phyloP scores from a whole-genome alignment of 768 basidiomycete species.

The Kwoniella botswanensis region DNA sequence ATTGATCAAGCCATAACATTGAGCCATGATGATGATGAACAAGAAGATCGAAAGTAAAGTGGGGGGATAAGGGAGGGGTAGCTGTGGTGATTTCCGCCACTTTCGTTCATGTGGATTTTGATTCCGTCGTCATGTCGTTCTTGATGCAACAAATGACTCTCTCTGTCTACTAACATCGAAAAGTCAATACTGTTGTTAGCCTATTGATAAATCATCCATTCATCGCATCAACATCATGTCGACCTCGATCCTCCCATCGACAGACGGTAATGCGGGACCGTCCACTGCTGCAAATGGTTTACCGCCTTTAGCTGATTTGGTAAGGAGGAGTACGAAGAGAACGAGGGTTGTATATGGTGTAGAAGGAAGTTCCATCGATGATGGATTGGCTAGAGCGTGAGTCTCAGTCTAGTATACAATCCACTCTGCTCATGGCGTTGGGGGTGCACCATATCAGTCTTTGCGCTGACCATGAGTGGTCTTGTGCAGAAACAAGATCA shows the following conservation, averaged over 20 bases:
- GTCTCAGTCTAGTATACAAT: slow-evolving; percentile 11
- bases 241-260: slow-evolving; percentile 16
- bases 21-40: too few species aligned
- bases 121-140: slow-evolving; percentile 8
- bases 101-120: neutral
- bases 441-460: neutral
- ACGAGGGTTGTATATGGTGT: slow-evolving; percentile 54
- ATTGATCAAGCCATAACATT: too few species aligned
- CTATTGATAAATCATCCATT: neutral
- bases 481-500: slow-evolving; percentile 50
- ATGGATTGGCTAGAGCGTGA: slow-evolving; percentile 54
- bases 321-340: slow-evolving; percentile 52
- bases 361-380: slow-evolving; percentile 41
- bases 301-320: slow-evolving; percentile 52
- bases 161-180: neutral
- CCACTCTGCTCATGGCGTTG: too few species aligned
- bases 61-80: too few species aligned
- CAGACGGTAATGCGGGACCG: slow-evolving; percentile 39
- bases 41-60: too few species aligned
- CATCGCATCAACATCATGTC: slow-evolving; percentile 15
- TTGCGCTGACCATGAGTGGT: neutral
- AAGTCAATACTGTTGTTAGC: neutral
- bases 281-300: slow-evolving; percentile 31
- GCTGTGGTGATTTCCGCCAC: too few species aligned
- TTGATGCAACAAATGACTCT: neutral